phyloP scores from a whole-genome alignment of 495 filamentous ascomycete species.

The Xanthoparmelia taractica region DNA sequence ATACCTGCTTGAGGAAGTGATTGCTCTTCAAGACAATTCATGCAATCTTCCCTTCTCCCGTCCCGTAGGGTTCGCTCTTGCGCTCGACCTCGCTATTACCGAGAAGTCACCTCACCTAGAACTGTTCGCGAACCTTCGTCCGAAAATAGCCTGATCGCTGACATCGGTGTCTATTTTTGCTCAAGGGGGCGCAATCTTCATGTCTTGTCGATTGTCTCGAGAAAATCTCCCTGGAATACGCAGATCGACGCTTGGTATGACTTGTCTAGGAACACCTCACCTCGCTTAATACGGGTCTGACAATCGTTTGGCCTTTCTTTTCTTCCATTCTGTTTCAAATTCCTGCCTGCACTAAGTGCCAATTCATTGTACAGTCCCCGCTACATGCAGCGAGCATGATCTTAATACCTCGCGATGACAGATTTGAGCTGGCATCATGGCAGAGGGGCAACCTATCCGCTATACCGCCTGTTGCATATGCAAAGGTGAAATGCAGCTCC shows the following conservation, averaged over 20 bases:
- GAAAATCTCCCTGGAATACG: background rate
- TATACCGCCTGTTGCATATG: conserved; percentile 21
- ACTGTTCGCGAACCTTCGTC: background rate
- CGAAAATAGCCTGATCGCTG: background rate
- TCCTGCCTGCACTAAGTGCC: background rate
- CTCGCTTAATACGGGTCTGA: no score
- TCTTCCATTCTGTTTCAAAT: background rate
- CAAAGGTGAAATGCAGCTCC: conserved; percentile 15
- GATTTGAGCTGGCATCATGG: conserved; percentile 9
- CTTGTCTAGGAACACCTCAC: no score
- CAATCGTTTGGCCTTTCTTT: background rate
- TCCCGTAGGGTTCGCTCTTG: background rate
- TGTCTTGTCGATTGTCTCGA: background rate
- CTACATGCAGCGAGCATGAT: background rate
- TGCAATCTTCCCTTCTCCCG: no score
- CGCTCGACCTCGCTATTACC: background rate
- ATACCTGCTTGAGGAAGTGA: no score
- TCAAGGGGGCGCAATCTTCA: background rate
- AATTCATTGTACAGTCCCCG: background rate
- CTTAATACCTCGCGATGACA: background rate
- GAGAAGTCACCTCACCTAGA: background rate
- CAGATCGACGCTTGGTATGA: background rate
- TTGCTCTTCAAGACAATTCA: no score
- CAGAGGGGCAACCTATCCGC: conserved; percentile 6
- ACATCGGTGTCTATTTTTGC: background rate